phyloP scores from a whole-genome alignment of 192 early-diverging fungal genomes.

The Diversispora epigaea region DNA sequence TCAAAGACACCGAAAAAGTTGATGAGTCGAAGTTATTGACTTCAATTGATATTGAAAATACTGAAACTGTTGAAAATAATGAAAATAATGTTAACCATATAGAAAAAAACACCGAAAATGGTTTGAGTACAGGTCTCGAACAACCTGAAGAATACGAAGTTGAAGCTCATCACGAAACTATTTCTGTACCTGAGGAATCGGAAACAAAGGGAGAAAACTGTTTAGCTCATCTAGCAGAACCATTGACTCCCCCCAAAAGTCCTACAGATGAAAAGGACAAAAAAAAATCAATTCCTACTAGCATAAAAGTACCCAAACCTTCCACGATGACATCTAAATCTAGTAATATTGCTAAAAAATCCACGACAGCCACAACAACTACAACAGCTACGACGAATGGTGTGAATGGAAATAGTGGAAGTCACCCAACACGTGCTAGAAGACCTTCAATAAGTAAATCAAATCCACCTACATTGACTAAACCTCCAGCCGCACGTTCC shows the following conservation, averaged over 20 bases:
- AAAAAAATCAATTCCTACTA: background rate
- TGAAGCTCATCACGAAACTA: slow-evolving; percentile 1
- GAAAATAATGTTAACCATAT: background rate
- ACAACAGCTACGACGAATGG: background rate
- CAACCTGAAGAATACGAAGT: background rate
- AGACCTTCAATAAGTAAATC: slow-evolving; percentile 13
- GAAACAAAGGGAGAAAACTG: background rate
- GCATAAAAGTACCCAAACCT: slow-evolving; percentile 4
- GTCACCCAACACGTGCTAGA: slow-evolving; percentile 10
- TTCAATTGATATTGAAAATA: background rate
- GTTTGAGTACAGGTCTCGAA: background rate
- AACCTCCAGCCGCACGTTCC: slow-evolving; percentile 3
- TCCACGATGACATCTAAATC: background rate
- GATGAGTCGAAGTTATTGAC: background rate
- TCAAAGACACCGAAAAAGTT: background rate
- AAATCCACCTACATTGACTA: background rate
- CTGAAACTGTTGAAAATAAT: background rate
- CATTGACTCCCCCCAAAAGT: slow-evolving; percentile 32
- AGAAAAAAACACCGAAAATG: background rate
- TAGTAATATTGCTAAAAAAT: background rate
- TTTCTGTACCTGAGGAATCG: slow-evolving; percentile 17
- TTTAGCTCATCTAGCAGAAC: background rate
- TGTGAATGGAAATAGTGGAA: too few species aligned
- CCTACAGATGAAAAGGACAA: slow-evolving; percentile 19
- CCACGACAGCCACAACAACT: background rate